These are phyloP conservation scores for Phellopilus nigrolimitatus DNA, from an alignment of 1,284 basidiomycete species.

Conservation along the genomic window DNA sequence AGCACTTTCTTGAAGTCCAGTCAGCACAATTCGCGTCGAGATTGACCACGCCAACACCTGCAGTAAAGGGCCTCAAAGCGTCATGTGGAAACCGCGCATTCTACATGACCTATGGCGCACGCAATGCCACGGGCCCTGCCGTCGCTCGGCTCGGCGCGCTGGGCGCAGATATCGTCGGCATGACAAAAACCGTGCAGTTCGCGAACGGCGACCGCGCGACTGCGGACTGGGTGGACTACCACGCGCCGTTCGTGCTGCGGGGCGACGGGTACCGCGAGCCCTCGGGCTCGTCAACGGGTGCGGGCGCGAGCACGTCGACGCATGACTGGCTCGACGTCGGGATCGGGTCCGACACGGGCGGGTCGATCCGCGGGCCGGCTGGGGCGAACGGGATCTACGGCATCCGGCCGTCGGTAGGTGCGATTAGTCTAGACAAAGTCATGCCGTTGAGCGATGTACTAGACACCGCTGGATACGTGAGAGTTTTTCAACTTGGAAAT, in stretches of 20 bases:
- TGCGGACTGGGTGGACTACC: slow-evolving; percentile 45
- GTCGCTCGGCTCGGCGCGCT: slow-evolving; percentile 42
- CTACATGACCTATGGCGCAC: slow-evolving; percentile 8
- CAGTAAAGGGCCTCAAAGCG: slow-evolving; percentile 10
- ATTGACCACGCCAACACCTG: not conserved
- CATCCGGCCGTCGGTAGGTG: slow-evolving; percentile 34
- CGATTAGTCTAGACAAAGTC: slow-evolving; percentile 34
- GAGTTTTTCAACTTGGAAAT: slow-evolving; percentile 24
- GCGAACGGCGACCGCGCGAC: slow-evolving; percentile 51
- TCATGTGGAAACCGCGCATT: slow-evolving; percentile 17
- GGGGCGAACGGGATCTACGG: slow-evolving; percentile 38
- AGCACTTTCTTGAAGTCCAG: no score
- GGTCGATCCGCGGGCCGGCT: slow-evolving; percentile 38
- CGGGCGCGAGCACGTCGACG: slow-evolving; percentile 35
- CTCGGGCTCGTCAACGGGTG: slow-evolving; percentile 37
- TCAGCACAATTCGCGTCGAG: no score
- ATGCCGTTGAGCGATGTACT: slow-evolving; percentile 36
- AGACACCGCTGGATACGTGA: slow-evolving; percentile 28
- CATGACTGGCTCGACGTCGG: slow-evolving; percentile 38
- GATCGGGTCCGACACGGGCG: slow-evolving; percentile 40
- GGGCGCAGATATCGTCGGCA: slow-evolving; percentile 47
- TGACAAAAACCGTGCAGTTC: slow-evolving; percentile 51
- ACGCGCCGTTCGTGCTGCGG: slow-evolving; percentile 49
- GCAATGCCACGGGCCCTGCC: slow-evolving; percentile 35
- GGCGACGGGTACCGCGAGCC: slow-evolving; percentile 48